Evolutionary conservation across 306 rosid species (phyloP), one percentile per base, ranked within the genome.

Genomic region (Parietaria judaica): DNA sequence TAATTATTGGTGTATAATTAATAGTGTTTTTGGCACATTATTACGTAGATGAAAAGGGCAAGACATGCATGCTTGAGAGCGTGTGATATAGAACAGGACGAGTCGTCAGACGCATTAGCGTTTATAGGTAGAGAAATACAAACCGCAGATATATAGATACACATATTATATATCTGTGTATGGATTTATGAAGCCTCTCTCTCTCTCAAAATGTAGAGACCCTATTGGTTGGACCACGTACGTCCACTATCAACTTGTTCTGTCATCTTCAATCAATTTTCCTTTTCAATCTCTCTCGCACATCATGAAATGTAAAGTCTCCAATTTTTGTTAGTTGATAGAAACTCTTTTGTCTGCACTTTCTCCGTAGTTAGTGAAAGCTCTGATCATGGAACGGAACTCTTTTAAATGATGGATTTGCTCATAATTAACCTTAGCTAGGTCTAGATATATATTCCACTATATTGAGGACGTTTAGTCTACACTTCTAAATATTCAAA

Each of bases 31-130:
- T 51, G 54, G 47, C 66, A 57, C 84, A 72, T 78, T 79, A 86
- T 73, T 66, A 61, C 73, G 74, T 44, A 51, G 64, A 64, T 85
- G 98, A 87, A 81, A 87, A 71, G 82, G 88, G 78, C 96, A 85
- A 80, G 83, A 81, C 98, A 78, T 63, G 87, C 84, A 85, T 84
- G 91, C 86, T 59, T 56, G 74, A 64, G 81, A 59, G 81, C 67
- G 71, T 70, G 80, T 56, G 79, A 70, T 58, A 13, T 48, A 64
- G 72, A 83, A 77, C 65, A 74, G 60, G 81, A 86, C 78, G 72
- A 77, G 35, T 79, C 69, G 73, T 80, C 78, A 79, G 78, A 78
- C 60, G 68, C 87, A 76, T 54, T 70, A 57, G 55, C 36, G 54
- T 36, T 43, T 12, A 60, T 34, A 12, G 12, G 14, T 38, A 37